Percentiles rank a stretch among this genome's conserved stretches.
These are phyloP conservation scores for Leccinellum rugosiceps DNA, from an alignment of 768 basidiomycete species.

Conservation along the genomic window DNA sequence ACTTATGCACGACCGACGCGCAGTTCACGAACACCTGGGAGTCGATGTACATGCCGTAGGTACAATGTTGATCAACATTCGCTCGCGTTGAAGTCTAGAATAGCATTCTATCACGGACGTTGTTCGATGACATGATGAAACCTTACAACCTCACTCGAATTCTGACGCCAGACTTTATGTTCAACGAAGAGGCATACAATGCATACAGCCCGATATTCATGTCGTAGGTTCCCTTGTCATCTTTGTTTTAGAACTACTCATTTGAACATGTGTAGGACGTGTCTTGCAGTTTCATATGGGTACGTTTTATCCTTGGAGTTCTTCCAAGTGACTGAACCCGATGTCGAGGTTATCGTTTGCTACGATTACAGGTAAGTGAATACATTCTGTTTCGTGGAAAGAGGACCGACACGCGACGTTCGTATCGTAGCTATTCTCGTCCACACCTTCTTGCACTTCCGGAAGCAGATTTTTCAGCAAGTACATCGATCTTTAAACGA, in stretches of 20 bases:
- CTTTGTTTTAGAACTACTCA: slow-evolving; percentile 5
- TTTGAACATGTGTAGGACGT: slow-evolving; percentile 11
- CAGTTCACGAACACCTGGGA: slow-evolving; percentile 64
- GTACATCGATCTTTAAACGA: slow-evolving; percentile 66
- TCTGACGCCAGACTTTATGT: slow-evolving; percentile 47
- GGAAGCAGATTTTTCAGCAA: slow-evolving; percentile 76
- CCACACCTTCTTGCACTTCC: slow-evolving; percentile 56
- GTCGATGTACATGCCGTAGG: slow-evolving; percentile 57
- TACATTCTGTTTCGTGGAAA: neutral
- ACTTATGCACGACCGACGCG: neutral
- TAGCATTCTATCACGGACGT: slow-evolving; percentile 56
- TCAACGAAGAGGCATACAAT: slow-evolving; percentile 52
- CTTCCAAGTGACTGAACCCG: slow-evolving; percentile 33
- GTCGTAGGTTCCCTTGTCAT: slow-evolving; percentile 30
- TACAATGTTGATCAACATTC: neutral
- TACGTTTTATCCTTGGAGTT: neutral
- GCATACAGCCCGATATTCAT: slow-evolving; percentile 61
- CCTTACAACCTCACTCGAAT: slow-evolving; percentile 59
- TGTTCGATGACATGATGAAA: slow-evolving; percentile 57
- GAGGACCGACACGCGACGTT: neutral
- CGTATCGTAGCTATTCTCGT: slow-evolving; percentile 22
- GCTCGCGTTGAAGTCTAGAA: neutral
- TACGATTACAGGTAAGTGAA: slow-evolving; percentile 57
- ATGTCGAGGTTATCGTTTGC: slow-evolving; percentile 76
- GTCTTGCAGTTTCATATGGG: slow-evolving; percentile 32